phyloP scores from a whole-genome alignment of 2,329 filamentous ascomycete genomes.

The Colletotrichum scovillei region DNA sequence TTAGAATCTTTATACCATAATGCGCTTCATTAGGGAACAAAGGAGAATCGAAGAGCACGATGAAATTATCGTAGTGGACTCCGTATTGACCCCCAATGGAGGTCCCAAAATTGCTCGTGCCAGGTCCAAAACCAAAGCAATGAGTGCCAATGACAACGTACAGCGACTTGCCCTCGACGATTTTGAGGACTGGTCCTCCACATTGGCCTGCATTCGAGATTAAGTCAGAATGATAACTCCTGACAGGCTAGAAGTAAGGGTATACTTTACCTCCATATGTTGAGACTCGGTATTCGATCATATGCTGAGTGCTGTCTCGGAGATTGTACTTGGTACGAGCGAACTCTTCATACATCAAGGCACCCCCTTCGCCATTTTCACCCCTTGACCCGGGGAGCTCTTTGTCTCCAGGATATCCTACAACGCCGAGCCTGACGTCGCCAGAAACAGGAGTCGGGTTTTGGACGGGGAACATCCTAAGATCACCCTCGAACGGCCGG shows the following conservation, averaged over 20 bases:
- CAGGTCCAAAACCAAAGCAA: conserved; percentile 38
- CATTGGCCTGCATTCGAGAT: conserved; percentile 39
- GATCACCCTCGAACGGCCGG: conserved; percentile 39
- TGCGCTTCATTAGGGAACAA: not conserved
- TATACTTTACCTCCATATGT: conserved; percentile 41
- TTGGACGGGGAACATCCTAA: conserved; percentile 37
- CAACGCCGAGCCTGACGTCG: conserved; percentile 40
- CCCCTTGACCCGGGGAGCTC: conserved; percentile 15
- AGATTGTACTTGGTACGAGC: conserved; percentile 39
- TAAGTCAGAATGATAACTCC: not conserved
- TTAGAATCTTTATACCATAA: not conserved
- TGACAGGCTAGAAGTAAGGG: accelerated
- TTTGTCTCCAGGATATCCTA: conserved; percentile 49
- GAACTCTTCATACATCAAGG: conserved; percentile 47
- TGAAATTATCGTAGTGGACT: conserved; percentile 37
- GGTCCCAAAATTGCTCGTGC: conserved; percentile 41
- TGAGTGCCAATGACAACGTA: conserved; percentile 42
- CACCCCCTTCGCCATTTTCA: conserved; percentile 39
- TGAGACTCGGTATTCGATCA: conserved; percentile 45
- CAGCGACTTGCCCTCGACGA: conserved; percentile 8
- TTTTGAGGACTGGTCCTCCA: conserved; percentile 40
- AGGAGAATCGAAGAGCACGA: conserved; percentile 24
- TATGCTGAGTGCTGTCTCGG: conserved; percentile 33
- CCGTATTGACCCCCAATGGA: conserved; percentile 39
- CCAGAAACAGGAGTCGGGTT: conserved; percentile 29